A percentile compares a stretch with the other conserved stretches of the same genome.
Evolutionary conservation across 371 early-diverging fungal genomes (phyloP).

Genomic region (Paramicrosporidium saccamoebae): DNA sequence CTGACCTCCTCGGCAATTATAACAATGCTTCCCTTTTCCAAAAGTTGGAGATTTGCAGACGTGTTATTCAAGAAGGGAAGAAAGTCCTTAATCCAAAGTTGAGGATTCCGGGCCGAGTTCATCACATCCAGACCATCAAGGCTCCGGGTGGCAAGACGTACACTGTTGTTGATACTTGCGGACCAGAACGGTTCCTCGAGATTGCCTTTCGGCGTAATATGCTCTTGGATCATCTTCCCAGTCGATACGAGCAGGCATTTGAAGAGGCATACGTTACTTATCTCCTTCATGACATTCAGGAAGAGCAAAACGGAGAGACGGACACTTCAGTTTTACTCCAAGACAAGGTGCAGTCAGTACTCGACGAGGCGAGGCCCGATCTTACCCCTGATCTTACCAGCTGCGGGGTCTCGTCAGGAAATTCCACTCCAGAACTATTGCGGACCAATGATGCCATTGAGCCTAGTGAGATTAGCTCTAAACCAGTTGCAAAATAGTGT

Average conservation of each 20-base stretch:
- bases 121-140: conserved; percentile 1
- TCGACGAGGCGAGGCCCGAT: too few species aligned
- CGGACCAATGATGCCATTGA: too few species aligned
- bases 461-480: too few species aligned
- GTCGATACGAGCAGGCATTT: conserved; percentile 8
- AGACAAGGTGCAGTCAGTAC: too few species aligned
- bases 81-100: neutral
- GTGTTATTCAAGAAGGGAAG: conserved; percentile 4
- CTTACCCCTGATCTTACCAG: too few species aligned
- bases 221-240: conserved; percentile 9
- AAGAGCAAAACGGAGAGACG: too few species aligned
- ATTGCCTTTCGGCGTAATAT: conserved; percentile 5
- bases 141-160: neutral
- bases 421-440: too few species aligned
- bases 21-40: conserved; percentile 6
- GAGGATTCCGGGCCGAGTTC: neutral
- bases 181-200: conserved; percentile 4
- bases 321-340: too few species aligned
- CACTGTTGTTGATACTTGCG: neutral
- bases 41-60: conserved; percentile 3
- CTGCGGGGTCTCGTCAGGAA: too few species aligned
- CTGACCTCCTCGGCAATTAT: conserved; percentile 6
- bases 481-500: too few species aligned
- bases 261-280: too few species aligned
- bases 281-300: too few species aligned